Evolutionary conservation across 2,329 filamentous ascomycete genomes (phyloP).

Genomic region (Bipolaris victoriae): DNA sequence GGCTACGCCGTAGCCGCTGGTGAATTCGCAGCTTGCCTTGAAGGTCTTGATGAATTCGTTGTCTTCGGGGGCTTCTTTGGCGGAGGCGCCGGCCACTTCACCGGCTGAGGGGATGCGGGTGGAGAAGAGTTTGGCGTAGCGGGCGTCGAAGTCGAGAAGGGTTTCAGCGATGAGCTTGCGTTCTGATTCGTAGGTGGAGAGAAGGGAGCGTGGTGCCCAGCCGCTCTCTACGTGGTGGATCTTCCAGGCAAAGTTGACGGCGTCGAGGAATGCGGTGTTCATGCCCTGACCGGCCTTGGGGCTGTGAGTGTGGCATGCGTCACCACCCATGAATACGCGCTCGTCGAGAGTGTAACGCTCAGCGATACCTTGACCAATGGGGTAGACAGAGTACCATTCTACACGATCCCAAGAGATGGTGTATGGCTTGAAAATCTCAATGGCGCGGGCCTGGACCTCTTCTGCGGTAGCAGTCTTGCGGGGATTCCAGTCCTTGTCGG

Average conservation of each 20-base stretch:
- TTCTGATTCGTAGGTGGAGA: slow-evolving; percentile 86
- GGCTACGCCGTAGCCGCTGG: slow-evolving; percentile 86
- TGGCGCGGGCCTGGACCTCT: slow-evolving; percentile 64
- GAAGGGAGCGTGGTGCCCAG: slow-evolving; percentile 74
- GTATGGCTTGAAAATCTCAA: slow-evolving; percentile 66
- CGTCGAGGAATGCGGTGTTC: slow-evolving; percentile 67
- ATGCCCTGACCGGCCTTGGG: slow-evolving; percentile 70
- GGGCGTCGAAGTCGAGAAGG: slow-evolving; percentile 83
- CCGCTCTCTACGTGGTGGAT: slow-evolving; percentile 87
- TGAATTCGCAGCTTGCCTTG: slow-evolving; percentile 91
- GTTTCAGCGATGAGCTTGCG: slow-evolving; percentile 84
- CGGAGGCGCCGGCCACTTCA: slow-evolving; percentile 70
- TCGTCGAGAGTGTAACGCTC: slow-evolving; percentile 69
- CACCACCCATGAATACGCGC: slow-evolving; percentile 70
- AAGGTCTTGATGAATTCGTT: slow-evolving; percentile 89
- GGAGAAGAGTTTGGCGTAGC: slow-evolving; percentile 89
- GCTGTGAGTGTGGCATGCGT: slow-evolving; percentile 68
- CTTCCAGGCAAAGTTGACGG: slow-evolving; percentile 94
- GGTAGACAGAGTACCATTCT: slow-evolving; percentile 71
- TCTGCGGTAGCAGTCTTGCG: slow-evolving; percentile 65
- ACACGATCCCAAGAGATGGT: slow-evolving; percentile 67
- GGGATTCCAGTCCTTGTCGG: slow-evolving; percentile 66
- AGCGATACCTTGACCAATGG: slow-evolving; percentile 70
- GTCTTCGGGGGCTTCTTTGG: slow-evolving; percentile 51
- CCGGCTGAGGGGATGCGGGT: slow-evolving; percentile 73